Evolutionary conservation across 2,329 filamentous ascomycete genomes (phyloP), one percentile per base, ranked within the genome.

Genomic region (Scopulariopsis brevicaulis): DNA sequence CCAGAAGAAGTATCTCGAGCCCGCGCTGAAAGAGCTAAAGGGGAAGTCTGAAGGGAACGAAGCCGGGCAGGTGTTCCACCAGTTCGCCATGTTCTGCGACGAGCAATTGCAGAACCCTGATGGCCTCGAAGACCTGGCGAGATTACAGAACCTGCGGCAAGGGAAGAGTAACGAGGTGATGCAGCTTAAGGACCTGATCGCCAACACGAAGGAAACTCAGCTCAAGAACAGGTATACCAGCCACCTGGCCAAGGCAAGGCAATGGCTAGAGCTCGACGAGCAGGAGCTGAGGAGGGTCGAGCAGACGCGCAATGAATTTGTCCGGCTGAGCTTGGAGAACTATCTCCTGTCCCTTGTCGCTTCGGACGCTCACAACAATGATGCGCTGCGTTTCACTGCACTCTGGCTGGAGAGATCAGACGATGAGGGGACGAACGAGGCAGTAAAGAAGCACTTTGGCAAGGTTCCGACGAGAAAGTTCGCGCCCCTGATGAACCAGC

Each of bases 61-160:
- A 60, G 89, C 92, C 2, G 91, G 92, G 1, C 81, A 90, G 63
- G 94, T 97, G 1, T 96, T 91, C 65, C 91, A 96, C 68, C 90
- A 96, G 65, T 97, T 97, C 69, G 94, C 95, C 28, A 82, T 85
- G 56, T 99, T 99, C 68, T 99, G 95, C 66, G 93, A 99, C 68
- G 85, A 91, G 65, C 94, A 99, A 68, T 77, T 99, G 11, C 89
- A 96, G 65, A 93, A 93, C 66, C 82, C 87, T 1, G 90, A 96
- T 64, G 84, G 86, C 37, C 74, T 92, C 1, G 90, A 96, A 68
- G 94, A 99, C 65, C 82, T 96, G 60, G 82, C 83, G 34, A 85
- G 94, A 53, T 80, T 96, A 50, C 82, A 89, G 66, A 90, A 84
- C 64, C 77, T 97, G 35, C 87, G 86, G 63, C 81, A 91, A 65